phyloP scores from a whole-genome alignment of 2,329 filamentous ascomycete genomes.

The Claviceps sp. region DNA sequence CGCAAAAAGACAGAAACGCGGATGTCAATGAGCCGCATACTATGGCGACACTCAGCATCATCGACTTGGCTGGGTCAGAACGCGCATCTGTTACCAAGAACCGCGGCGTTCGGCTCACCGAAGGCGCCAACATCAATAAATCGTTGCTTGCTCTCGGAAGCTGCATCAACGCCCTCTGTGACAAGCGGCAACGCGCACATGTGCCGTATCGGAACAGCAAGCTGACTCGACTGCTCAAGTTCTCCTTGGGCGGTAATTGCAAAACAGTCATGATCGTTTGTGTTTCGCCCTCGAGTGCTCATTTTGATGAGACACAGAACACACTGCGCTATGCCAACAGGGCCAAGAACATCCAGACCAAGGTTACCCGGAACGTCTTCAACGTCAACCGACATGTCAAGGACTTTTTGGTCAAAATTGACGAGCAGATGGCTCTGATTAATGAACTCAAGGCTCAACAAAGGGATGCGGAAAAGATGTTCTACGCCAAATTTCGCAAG shows the following conservation, averaged over 20 bases:
- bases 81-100: slow-evolving; percentile 95
- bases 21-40: slow-evolving; percentile 89
- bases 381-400: slow-evolving; percentile 99
- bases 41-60: slow-evolving; percentile 96
- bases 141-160: slow-evolving; percentile 86
- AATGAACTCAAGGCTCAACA: slow-evolving; percentile 90
- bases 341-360: slow-evolving; percentile 98
- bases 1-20: slow-evolving; percentile 87
- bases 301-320: slow-evolving; percentile 97
- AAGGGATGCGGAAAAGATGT: slow-evolving; percentile 70
- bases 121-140: slow-evolving; percentile 99
- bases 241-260: slow-evolving; percentile 94
- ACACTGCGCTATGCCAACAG: slow-evolving; percentile 93
- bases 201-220: slow-evolving; percentile 97
- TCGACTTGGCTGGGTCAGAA: slow-evolving; percentile 92
- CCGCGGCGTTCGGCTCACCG: slow-evolving; percentile 74
- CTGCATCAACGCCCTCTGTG: slow-evolving; percentile 97
- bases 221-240: slow-evolving; percentile 86
- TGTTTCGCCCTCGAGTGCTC: slow-evolving; percentile 87
- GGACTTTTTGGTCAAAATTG: slow-evolving; percentile 97
- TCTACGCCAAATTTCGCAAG: slow-evolving; percentile 82
- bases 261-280: slow-evolving; percentile 99
- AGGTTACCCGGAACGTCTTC: slow-evolving; percentile 97
- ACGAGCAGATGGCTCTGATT: slow-evolving; percentile 94
- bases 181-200: slow-evolving; percentile 80